Evolutionary conservation across 345 rosid species (phyloP), one percentile per base, ranked within the genome.

Genomic region (Brassica nigra): DNA sequence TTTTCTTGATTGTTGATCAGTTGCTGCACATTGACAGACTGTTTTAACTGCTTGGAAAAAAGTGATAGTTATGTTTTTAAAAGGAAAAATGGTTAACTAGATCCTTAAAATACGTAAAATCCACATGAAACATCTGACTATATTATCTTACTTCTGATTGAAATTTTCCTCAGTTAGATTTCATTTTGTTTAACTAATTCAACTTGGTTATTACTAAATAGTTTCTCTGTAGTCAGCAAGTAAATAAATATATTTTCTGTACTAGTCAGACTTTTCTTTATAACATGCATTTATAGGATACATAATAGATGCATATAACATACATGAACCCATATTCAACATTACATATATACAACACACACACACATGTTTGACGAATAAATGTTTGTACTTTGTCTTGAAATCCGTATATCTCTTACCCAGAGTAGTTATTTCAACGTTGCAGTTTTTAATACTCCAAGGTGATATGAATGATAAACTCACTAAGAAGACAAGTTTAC

Each of bases 21-120:
- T 54, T 52, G 61, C 27, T 66, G 66, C 73, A 74, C 70, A 33
- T 65, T 75, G 79, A 70, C 79, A 81, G 83, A 66, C 80, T 81
- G 83, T 76, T 71, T 69, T 69, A 62, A 69, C 54, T 66, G 65
- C 65, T 71, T 76, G 36, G 68, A 57, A 81, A 69, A 66, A 75
- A 65, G 68, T 75, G 76, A 62, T 33, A 39, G 9, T 34, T 27
- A 2, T 39, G 4, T 34, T 68, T 44, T 8, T 27, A 9, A 14
- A 0, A 5, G 0, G 16, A 9, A 8, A 14, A 3, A 62, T 54
- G 30, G 52, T 57, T 49, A 42, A 61, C 8, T 8, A 80, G 83
- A 80, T 80, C 83, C 83, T 80, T 47, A 75, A 81, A 76, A 76
- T 63, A 81, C 83, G 83, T 81, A 65, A 70, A 81, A 70, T 81